A percentile compares a stretch with the other conserved stretches of the same genome.
phyloP scores from a whole-genome alignment of 768 basidiomycete species.

The Naganishia vaughanmartiniae region DNA sequence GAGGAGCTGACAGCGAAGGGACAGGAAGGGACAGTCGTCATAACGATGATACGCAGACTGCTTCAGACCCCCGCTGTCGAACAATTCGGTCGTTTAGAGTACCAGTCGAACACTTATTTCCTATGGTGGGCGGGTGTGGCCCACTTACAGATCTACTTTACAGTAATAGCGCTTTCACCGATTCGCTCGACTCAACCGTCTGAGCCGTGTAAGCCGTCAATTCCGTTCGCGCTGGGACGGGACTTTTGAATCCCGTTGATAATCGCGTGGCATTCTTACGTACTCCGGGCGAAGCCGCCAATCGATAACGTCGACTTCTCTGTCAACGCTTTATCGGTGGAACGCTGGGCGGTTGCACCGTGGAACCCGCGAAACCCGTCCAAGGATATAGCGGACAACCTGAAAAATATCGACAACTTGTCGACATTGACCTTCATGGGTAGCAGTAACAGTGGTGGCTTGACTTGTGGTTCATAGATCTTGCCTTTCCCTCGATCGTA shows the following conservation, averaged over 20 bases:
- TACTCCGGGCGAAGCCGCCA: background rate
- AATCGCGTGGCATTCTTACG: constrained; percentile 2
- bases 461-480: background rate
- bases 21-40: too few relatives aligned
- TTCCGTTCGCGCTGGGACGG: background rate
- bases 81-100: too few relatives aligned
- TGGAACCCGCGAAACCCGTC: background rate
- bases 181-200: background rate
- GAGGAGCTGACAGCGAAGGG: too few relatives aligned
- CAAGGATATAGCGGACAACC: background rate
- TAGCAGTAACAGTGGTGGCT: background rate
- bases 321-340: too few relatives aligned
- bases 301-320: background rate
- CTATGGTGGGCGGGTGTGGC: too few relatives aligned
- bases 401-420: constrained; percentile 4
- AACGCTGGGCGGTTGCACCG: background rate
- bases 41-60: too few relatives aligned
- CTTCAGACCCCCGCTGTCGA: too few relatives aligned
- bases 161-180: background rate
- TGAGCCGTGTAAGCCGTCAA: background rate
- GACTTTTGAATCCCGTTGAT: background rate
- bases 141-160: too few relatives aligned
- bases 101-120: too few relatives aligned
- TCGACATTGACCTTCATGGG: constrained; percentile 2
- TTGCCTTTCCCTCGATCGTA: background rate